Evolutionary conservation across 768 basidiomycete species (phyloP).

Genomic region (Rhizopogon salebrosus): DNA sequence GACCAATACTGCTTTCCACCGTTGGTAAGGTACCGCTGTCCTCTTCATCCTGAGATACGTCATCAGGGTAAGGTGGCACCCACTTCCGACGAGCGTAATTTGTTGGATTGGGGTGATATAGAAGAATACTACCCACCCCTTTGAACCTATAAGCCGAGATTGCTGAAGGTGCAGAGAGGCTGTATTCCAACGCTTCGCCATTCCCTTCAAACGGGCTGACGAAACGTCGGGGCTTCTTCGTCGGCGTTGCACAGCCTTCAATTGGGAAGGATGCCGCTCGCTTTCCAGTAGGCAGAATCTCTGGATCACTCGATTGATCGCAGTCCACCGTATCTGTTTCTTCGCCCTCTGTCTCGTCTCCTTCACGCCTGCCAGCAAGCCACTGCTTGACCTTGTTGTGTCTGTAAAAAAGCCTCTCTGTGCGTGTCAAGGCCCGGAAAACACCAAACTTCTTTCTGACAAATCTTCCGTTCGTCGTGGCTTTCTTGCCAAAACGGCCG

Average conservation of each 20-base stretch:
- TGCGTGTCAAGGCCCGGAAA: conserved; percentile 27
- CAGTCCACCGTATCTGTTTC: conserved; percentile 12
- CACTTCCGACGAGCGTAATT: conserved; percentile 56
- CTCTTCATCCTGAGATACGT: conserved; percentile 27
- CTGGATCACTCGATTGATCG: conserved; percentile 8
- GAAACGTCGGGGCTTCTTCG: conserved; percentile 21
- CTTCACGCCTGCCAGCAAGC: conserved; percentile 17
- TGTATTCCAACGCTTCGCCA: conserved; percentile 20
- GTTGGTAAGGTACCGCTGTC: conserved; percentile 28
- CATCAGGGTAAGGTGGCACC: conserved; percentile 37
- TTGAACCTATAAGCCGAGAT: conserved; percentile 24
- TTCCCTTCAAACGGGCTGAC: conserved; percentile 13
- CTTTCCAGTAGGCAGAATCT: conserved; percentile 16
- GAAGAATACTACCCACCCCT: conserved; percentile 39
- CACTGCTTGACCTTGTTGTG: conserved; percentile 33
- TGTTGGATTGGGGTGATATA: conserved; percentile 56
- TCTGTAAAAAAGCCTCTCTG: conserved; percentile 37
- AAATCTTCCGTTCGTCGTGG: conserved; percentile 39
- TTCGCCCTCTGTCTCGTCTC: conserved; percentile 13
- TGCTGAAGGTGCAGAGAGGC: conserved; percentile 20
- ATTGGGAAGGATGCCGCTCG: conserved; percentile 15
- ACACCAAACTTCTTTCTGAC: conserved; percentile 29
- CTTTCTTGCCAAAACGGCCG: conserved; percentile 66
- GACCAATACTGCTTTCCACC: conserved; percentile 41
- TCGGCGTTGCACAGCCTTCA: conserved; percentile 21